A percentile compares a stretch with the other conserved stretches of the same genome.
Evolutionary conservation across 805 yeast species (phyloP).

Genomic region (Wickerhamiella sergipiensis): DNA sequence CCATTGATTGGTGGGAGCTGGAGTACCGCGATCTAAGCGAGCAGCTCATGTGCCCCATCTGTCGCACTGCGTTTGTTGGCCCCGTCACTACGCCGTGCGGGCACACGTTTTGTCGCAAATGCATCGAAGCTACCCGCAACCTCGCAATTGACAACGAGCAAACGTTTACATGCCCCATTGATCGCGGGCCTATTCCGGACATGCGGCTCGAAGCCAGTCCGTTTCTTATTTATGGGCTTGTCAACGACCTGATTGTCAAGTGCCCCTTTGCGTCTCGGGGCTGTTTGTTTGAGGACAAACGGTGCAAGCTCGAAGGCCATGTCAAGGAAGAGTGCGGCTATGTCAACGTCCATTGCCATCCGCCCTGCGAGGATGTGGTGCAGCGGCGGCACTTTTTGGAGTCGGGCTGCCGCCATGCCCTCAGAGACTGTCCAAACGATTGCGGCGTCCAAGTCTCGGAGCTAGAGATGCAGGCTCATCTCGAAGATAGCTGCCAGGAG

Average conservation of each 20-base stretch:
- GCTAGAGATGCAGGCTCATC: conserved; percentile 3
- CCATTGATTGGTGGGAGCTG: conserved; percentile 21
- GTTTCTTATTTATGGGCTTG: conserved; percentile 40
- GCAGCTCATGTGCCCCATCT: conserved; percentile 41
- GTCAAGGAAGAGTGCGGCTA: conserved; percentile 28
- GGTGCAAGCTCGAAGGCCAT: conserved; percentile 48
- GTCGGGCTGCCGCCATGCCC: conserved; percentile 13
- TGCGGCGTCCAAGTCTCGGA: conserved; percentile 8
- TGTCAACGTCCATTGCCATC: conserved; percentile 28
- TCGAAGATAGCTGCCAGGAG: not conserved
- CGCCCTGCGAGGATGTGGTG: conserved; percentile 14
- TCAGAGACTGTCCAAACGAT: conserved; percentile 12
- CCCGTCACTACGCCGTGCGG: conserved; percentile 56
- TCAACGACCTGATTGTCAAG: conserved; percentile 44
- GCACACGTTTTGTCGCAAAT: conserved; percentile 49
- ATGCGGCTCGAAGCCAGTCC: conserved; percentile 38
- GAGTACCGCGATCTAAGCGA: conserved; percentile 17
- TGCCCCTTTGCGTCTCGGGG: conserved; percentile 43
- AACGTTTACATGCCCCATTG: conserved; percentile 40
- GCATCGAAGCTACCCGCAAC: conserved; percentile 27
- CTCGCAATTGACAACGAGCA: conserved; percentile 6
- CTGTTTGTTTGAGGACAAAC: conserved; percentile 41
- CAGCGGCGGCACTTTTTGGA: conserved; percentile 12
- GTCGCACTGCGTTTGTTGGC: conserved; percentile 46
- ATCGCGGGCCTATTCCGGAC: conserved; percentile 35